Base-by-base conservation (phyloP, 108 stramenopile genomes). In the Poteriospumella lacustris region DNA sequence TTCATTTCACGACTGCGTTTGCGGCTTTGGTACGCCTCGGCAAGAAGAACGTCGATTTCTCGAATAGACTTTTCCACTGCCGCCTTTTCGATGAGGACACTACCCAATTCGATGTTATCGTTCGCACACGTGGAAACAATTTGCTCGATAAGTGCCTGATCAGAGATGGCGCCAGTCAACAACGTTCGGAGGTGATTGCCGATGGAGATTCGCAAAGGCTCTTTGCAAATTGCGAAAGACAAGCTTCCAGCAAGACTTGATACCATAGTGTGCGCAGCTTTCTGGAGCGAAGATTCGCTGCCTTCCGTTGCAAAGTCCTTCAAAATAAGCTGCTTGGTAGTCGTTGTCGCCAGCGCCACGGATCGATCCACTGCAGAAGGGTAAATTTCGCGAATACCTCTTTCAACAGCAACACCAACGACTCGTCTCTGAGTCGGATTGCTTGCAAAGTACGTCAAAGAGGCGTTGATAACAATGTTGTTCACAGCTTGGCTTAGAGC, bases 301-400 rank as follows among this genome's bases (percentile, higher is more conserved):
- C 91, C 84, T 81, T 98, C 97, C 92, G 91, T 97, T 31, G 97
- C 97, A 79, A 99, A 98, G 84, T 99, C 98, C 81, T 98, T 98
- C n/a, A 92, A 88, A 24, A 97, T 91, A 43, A 99, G 92, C 79
- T 96, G 92, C 75, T 97, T 96, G 28, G 95, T 91, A 0, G 98
- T 99, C 77, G 96, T 95, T 81, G 94, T 94, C 42, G 98, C 98
- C 78, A 99, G 97, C 0, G 95, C 93, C 29, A 97, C 96, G 80
- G 92, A 92, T 2, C 98, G 90, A 80, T 97, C 98, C 34, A 98
- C 97, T 9, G 96, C 98, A 12, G 95, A 94, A 81, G 93, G 93
- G 69, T 97, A 96, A 62, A 97, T 96, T 79, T 98, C 96, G n/a
- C 96, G 91, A 79, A 99, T 97, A 0, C 96, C 96, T 39, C 93